Percentiles rank a stretch among this genome's conserved stretches.
These are phyloP conservation scores for Fraxinus paxiana DNA, from an alignment of 305 asterid genomes.

Conservation along the genomic window DNA sequence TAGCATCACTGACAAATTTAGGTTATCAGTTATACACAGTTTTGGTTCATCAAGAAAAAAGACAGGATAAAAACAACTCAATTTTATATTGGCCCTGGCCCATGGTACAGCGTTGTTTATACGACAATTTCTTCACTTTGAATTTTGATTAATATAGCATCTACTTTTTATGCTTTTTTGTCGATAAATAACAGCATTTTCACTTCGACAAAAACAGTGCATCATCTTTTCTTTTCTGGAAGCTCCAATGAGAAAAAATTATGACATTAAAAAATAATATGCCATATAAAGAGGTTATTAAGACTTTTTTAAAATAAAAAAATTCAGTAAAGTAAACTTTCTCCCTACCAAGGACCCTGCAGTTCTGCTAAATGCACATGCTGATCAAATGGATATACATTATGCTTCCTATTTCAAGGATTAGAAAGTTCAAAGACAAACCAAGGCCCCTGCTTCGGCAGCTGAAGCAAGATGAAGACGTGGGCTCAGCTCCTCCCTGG, in stretches of 20 bases:
- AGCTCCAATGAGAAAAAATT: not conserved
- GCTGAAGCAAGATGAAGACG: conserved; percentile 92
- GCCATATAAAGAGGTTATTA: not conserved
- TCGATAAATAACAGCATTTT: not conserved
- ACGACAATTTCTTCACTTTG: not conserved
- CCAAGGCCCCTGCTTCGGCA: conserved; percentile 97
- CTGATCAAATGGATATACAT: not conserved
- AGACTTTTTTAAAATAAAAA: not conserved
- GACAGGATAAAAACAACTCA: not conserved
- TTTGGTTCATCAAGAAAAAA: conserved; percentile 11
- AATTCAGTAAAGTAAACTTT: not conserved
- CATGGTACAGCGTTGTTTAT: not conserved
- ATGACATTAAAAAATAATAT: not conserved
- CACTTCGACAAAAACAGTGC: not conserved
- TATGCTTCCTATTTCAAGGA: conserved; percentile 4
- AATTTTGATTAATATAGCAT: conserved; percentile 6
- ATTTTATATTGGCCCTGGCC: not conserved
- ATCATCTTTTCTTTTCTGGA: not conserved
- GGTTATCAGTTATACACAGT: not conserved
- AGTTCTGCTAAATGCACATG: not conserved
- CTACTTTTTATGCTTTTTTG: conserved; percentile 1
- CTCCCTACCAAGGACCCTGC: not conserved
- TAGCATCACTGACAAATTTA: conserved; percentile 9
- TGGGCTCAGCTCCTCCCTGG: conserved; percentile 70
- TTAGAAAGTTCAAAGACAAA: conserved; percentile 37